Base-by-base conservation (phyloP, 2,329 filamentous ascomycete species). In the Ceratocystis papillata region DNA sequence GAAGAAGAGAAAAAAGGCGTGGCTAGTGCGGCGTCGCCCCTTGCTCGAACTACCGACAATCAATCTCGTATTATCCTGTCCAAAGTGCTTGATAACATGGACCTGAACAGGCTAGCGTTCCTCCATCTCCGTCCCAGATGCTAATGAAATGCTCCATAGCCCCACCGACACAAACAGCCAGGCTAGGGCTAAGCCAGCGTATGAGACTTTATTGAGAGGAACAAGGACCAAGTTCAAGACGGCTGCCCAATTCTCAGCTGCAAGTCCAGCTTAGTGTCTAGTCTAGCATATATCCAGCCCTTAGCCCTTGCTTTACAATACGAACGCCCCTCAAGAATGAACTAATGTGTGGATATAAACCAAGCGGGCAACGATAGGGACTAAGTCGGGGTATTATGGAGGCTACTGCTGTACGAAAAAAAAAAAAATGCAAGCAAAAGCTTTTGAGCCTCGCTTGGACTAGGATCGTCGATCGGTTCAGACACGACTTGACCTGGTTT, bases 1-100 rank as follows among this genome's bases (percentile, higher is more conserved):
- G 25, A 57, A 22, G 7, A 8, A 4, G 1, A 25, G 15, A 12
- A 25, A 10, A 50, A 25, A 53, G 7, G 5, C n/a, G 53, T 57
- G 53, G 53, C 53, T 57, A 22, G 53, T 33, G 50, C 50, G 50
- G 50, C 53, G 22, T 12, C 33, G 53, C 22, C 53, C 12, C 53
- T 28, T 5, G 22, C n/a, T 57, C 17, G 53, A n/a, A 33, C 53
- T 57, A 7, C 53, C 25, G 25, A 57, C 53, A 33, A 12, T 15
- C 8, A 57, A 57, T 3, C 53, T 57, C 53, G 53, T 57, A 57
- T 57, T 33, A 8, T 33, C 28, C 28, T 17, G 12, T 2, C 15
- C 46, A n/a, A n/a, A 15, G 46, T 50, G 15, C 17, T n/a, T 37
- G 33, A 37, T 37, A 8, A 15, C 20, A 53, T 12, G 25, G n/a